phyloP scores from a whole-genome alignment of 208 protist species.

The Trypanosoma theileri region DNA sequence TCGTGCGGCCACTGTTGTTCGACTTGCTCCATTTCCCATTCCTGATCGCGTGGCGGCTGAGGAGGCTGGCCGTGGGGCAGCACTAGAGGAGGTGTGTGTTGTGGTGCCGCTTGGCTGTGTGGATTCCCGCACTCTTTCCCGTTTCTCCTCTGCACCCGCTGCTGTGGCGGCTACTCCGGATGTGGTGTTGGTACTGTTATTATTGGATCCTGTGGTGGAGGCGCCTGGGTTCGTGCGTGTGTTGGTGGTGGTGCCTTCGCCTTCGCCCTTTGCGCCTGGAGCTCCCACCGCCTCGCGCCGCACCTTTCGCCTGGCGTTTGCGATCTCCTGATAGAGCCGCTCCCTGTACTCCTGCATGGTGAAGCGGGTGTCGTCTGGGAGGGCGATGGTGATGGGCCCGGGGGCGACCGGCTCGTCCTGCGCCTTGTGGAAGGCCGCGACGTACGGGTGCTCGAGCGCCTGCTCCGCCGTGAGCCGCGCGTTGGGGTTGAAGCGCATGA shows the following conservation, averaged over 20 bases:
- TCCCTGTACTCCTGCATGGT: constrained; percentile 93
- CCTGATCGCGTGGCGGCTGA: constrained; percentile 6
- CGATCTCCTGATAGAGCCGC: constrained; percentile 90
- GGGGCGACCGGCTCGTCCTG: constrained; percentile 80
- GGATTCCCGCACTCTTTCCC: constrained; percentile 5
- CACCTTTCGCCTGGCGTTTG: constrained; percentile 36
- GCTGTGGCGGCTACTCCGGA: constrained; percentile 2
- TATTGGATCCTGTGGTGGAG: not conserved
- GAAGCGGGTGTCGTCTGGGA: constrained; percentile 95
- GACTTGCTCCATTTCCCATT: constrained; percentile 8
- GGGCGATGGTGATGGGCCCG: constrained; percentile 86
- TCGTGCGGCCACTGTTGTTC: constrained; percentile 17
- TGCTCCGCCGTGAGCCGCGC: constrained; percentile 92
- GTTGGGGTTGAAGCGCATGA: constrained; percentile 97
- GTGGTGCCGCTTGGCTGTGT: constrained; percentile 4
- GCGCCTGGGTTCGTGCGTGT: not conserved
- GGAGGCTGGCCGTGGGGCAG: constrained; percentile 19
- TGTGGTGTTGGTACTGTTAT: constrained; percentile 4
- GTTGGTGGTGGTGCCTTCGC: not conserved
- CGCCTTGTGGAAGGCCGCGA: constrained; percentile 88
- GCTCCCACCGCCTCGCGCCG: constrained; percentile 14
- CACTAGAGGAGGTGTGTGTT: constrained; percentile 9
- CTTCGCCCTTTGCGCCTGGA: not conserved
- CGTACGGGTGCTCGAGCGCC: constrained; percentile 94
- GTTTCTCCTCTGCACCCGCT: constrained; percentile 24